Percentiles rank a stretch among this genome's conserved stretches.
Evolutionary conservation across 2,329 filamentous ascomycete species (phyloP).

Genomic region (Pseudonectria buxi): DNA sequence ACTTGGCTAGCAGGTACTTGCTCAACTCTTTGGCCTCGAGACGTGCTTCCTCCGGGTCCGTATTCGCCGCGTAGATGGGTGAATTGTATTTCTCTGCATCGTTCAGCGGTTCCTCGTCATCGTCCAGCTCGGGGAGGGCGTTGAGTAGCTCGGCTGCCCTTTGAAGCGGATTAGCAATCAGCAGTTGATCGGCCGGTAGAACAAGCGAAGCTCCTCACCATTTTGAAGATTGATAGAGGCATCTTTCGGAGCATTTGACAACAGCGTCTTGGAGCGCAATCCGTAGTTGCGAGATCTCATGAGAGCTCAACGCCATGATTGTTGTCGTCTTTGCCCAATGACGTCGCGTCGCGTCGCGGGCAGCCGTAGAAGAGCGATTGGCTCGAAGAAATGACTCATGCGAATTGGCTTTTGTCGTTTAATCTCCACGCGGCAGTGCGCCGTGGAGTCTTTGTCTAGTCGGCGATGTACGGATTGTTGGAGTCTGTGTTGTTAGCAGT

Average conservation of each 20-base stretch:
- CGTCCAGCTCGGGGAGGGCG: conserved; percentile 61
- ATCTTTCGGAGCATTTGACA: conserved; percentile 86
- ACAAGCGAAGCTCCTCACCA: conserved; percentile 52
- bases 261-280: conserved; percentile 76
- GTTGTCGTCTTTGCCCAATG: conserved; percentile 18
- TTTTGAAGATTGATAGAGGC: conserved; percentile 93
- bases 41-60: conserved; percentile 64
- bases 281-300: conserved; percentile 59
- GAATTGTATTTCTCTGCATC: conserved; percentile 34
- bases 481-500: conserved; percentile 1
- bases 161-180: conserved; percentile 11
- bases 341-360: no score
- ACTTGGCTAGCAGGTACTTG: conserved; percentile 84
- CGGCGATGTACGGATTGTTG: neutral
- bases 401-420: no score
- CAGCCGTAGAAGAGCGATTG: no score
- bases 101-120: conserved; percentile 42
- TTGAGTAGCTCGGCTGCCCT: conserved; percentile 94
- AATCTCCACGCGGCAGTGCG: neutral
- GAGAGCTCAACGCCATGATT: conserved; percentile 47
- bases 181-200: neutral
- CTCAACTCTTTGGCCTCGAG: conserved; percentile 74
- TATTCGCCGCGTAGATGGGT: conserved; percentile 46
- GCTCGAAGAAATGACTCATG: no score
- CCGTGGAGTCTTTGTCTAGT: neutral